A percentile compares a stretch with the other conserved stretches of the same genome.
Evolutionary conservation across 1,284 basidiomycete genomes (phyloP).

Genomic region (Mycena sp.): DNA sequence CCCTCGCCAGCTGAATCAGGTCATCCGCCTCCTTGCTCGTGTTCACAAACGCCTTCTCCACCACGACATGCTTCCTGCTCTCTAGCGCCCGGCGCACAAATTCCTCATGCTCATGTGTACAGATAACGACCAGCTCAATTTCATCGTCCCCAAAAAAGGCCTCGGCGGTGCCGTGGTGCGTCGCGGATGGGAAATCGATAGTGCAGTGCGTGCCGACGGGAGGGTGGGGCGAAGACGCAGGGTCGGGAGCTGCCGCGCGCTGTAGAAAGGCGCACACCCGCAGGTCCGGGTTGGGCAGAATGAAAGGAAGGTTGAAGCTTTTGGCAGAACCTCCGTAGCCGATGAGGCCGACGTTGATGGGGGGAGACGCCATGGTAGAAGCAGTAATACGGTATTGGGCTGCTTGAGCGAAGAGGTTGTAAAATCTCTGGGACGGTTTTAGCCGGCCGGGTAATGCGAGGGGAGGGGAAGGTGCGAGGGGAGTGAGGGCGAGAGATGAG

Average conservation of each 20-base stretch:
- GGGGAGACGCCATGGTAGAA: constrained; percentile 15
- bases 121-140: constrained; percentile 16
- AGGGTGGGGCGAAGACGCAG: constrained; percentile 12
- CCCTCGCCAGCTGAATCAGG: constrained; percentile 15
- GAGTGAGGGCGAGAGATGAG: constrained; percentile 16
- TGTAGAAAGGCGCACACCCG: constrained; percentile 17
- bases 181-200: constrained; percentile 18
- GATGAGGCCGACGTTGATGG: constrained; percentile 16
- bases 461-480: constrained; percentile 8
- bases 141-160: constrained; percentile 13
- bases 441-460: constrained; percentile 8
- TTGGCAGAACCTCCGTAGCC: constrained; percentile 17
- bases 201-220: constrained; percentile 16
- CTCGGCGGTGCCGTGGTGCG: constrained; percentile 18
- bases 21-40: constrained; percentile 16
- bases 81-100: constrained; percentile 14
- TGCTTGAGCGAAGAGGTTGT: constrained; percentile 14
- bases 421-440: constrained; percentile 12
- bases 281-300: constrained; percentile 19
- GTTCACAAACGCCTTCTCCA: constrained; percentile 20
- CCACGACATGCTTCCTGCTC: constrained; percentile 17
- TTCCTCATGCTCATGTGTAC: constrained; percentile 13
- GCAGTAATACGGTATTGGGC: constrained; percentile 11
- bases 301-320: constrained; percentile 21
- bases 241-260: constrained; percentile 16